phyloP scores from a whole-genome alignment of 331 rosid genomes.

The Stylosanthes scabra region DNA sequence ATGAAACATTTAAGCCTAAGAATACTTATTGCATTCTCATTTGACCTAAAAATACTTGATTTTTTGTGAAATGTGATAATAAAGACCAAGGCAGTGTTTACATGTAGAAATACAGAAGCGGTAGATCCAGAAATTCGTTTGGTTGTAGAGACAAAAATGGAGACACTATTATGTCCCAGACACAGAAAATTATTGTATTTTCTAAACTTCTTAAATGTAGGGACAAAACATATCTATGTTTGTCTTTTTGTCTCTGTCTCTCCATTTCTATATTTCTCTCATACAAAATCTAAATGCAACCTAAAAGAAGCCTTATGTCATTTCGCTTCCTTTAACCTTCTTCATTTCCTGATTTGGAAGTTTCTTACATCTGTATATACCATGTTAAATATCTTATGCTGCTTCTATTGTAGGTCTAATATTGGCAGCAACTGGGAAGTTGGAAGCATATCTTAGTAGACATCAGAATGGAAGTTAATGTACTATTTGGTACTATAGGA shows the following conservation, averaged over 20 bases:
- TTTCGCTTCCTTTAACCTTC: constrained; percentile 5
- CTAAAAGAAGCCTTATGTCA: constrained; percentile 9
- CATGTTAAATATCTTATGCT: constrained; percentile 6
- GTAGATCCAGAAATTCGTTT: neutral
- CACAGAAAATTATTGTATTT: no score
- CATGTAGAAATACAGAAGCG: no score
- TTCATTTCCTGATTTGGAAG: constrained; percentile 14
- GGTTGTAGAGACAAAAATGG: neutral
- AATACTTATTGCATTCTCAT: constrained; percentile 21
- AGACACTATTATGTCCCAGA: neutral
- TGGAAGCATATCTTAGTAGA: constrained; percentile 63
- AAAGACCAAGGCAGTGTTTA: neutral
- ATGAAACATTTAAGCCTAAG: neutral
- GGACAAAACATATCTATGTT: no score
- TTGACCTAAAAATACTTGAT: constrained; percentile 21
- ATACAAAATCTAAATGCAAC: no score
- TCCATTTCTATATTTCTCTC: no score
- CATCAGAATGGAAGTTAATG: constrained; percentile 63
- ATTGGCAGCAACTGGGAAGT: constrained; percentile 84
- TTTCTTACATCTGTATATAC: constrained; percentile 9
- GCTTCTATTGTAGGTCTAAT: constrained; percentile 73
- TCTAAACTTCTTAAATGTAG: no score
- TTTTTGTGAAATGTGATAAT: constrained; percentile 3
- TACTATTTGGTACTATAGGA: constrained; percentile 8
- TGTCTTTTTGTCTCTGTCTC: no score